A percentile compares a stretch with the other conserved stretches of the same genome.
These are phyloP conservation scores for Fragaria vesca DNA, from an alignment of 306 rosid species.

Conservation along the genomic window DNA sequence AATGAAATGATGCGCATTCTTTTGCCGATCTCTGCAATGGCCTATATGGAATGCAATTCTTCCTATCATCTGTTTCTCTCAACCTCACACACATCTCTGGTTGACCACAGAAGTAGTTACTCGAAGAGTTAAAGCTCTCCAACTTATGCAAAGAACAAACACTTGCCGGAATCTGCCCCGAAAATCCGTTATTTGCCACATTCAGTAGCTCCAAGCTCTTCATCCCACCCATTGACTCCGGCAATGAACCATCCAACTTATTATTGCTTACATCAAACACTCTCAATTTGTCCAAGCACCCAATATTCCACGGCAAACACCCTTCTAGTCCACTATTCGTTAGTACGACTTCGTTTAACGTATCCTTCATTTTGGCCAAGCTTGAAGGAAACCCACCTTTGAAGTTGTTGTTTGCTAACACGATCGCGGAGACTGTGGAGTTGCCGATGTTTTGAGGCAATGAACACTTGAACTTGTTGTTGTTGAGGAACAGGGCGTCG, in stretches of 20 bases:
- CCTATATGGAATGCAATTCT: slow-evolving; percentile 68
- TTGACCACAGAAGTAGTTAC: slow-evolving; percentile 63
- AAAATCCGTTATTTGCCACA: slow-evolving; percentile 62
- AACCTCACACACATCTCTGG: slow-evolving; percentile 52
- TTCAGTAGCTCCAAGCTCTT: slow-evolving; percentile 70
- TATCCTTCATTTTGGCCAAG: slow-evolving; percentile 50
- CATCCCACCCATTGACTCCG: slow-evolving; percentile 56
- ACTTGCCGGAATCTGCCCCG: slow-evolving; percentile 61
- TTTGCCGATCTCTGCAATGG: slow-evolving; percentile 54
- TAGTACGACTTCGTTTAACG: slow-evolving; percentile 64
- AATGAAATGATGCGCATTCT: slow-evolving; percentile 55
- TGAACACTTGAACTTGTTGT: slow-evolving; percentile 56
- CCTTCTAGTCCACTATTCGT: slow-evolving; percentile 62
- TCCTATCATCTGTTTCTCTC: slow-evolving; percentile 48
- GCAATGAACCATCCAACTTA: slow-evolving; percentile 59
- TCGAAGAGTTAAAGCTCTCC: slow-evolving; percentile 70
- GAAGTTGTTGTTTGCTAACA: slow-evolving; percentile 64
- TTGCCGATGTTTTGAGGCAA: slow-evolving; percentile 60
- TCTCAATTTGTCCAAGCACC: slow-evolving; percentile 45
- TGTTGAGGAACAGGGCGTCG: slow-evolving; percentile 76
- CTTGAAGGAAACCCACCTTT: slow-evolving; percentile 64
- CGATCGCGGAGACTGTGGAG: slow-evolving; percentile 60
- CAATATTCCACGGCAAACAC: slow-evolving; percentile 62
- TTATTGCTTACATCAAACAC: slow-evolving; percentile 76
- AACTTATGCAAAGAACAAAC: slow-evolving; percentile 61